Evolutionary conservation across 306 rosid species (phyloP).

Genomic region (Herpetospermum pedunculosum): DNA sequence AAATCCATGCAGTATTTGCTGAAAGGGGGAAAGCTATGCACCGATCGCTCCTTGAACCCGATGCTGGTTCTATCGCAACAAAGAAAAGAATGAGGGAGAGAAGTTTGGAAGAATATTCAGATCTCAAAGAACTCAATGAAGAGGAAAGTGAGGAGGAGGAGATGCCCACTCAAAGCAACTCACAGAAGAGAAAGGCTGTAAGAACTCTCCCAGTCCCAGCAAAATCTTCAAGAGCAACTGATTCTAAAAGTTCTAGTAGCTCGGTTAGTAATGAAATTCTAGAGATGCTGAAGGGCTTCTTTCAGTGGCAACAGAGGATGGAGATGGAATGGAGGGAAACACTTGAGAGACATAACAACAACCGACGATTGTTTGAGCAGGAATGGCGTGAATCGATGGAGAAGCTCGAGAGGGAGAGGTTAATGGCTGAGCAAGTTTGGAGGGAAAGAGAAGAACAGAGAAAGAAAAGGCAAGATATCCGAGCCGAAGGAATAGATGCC

Average conservation of each 20-base stretch:
- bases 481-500: constrained; percentile 77
- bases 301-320: constrained; percentile 62
- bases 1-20: constrained; percentile 59
- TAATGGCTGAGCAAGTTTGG: constrained; percentile 63
- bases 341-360: constrained; percentile 48
- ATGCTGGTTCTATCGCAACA: constrained; percentile 32
- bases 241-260: constrained; percentile 13
- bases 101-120: constrained; percentile 57
- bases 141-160: constrained; percentile 39
- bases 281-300: constrained; percentile 59
- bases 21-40: constrained; percentile 65
- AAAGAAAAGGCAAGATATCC: constrained; percentile 59
- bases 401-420: constrained; percentile 68
- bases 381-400: constrained; percentile 78
- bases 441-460: constrained; percentile 89
- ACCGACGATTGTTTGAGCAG: constrained; percentile 57
- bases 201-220: constrained; percentile 19
- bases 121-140: constrained; percentile 46
- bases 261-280: constrained; percentile 17
- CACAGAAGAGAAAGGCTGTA: constrained; percentile 45
- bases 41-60: constrained; percentile 53
- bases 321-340: constrained; percentile 86
- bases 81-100: constrained; percentile 47
- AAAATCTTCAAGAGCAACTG: constrained; percentile 32
- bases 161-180: constrained; percentile 38